phyloP scores from a whole-genome alignment of 257 asterid genomes.

The Verbena officinalis region DNA sequence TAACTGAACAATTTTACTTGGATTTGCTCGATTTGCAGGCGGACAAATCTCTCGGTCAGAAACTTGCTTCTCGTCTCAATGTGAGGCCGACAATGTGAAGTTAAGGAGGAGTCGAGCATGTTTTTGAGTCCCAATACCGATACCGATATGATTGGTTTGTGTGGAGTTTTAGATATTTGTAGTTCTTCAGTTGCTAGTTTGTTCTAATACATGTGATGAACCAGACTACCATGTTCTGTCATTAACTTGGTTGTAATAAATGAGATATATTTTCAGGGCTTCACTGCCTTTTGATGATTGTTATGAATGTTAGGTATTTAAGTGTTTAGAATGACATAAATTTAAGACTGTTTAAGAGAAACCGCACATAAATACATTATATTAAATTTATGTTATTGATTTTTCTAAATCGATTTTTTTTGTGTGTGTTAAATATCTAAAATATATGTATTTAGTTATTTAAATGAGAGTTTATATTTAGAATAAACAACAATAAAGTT shows the following conservation, averaged over 20 bases:
- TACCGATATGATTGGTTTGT: constrained; percentile 3
- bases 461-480: too few species aligned
- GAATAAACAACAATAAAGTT: too few species aligned
- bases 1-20: constrained; percentile 4
- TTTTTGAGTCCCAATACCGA: background rate
- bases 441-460: too few species aligned
- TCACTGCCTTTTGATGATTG: background rate
- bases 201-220: constrained; percentile 21
- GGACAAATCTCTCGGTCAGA: constrained; percentile 74
- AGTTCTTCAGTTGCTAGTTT: background rate
- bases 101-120: background rate
- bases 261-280: background rate
- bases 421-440: too few species aligned
- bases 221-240: constrained; percentile 20
- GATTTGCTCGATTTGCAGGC: constrained; percentile 46
- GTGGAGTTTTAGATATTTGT: background rate
- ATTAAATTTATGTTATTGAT: too few species aligned
- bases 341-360: too few species aligned
- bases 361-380: too few species aligned
- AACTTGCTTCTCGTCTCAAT: constrained; percentile 67
- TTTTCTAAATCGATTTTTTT: too few species aligned
- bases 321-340: too few species aligned
- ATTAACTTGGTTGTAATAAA: constrained; percentile 29
- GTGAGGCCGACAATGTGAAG: constrained; percentile 76
- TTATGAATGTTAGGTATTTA: background rate